phyloP scores from a whole-genome alignment of 176 grass and related monocot species.

The Eremochloa ophiuroides region DNA sequence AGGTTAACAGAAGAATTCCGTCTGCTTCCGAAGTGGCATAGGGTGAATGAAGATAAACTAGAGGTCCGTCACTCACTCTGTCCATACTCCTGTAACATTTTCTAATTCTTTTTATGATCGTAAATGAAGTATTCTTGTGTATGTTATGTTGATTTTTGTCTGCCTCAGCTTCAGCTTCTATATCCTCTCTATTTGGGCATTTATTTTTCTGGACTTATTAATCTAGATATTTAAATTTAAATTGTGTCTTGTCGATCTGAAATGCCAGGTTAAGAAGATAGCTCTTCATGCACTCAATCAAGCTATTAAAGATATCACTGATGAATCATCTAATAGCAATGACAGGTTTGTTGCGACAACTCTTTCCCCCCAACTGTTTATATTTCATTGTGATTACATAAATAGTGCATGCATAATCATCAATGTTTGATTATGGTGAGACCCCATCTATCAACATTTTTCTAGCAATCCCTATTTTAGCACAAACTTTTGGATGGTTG shows the following conservation, averaged over 20 bases:
- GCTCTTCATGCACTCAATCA: conserved; percentile 40
- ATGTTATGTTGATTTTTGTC: neutral
- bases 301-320: conserved; percentile 26
- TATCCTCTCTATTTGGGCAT: neutral
- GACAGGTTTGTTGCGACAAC: conserved; percentile 15
- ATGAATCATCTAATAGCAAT: neutral
- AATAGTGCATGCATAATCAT: neutral
- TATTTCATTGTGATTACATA: neutral
- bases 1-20: conserved; percentile 71
- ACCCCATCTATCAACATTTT: neutral
- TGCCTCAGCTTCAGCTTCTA: neutral
- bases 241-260: neutral
- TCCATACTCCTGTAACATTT: neutral
- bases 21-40: conserved; percentile 61
- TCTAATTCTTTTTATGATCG: neutral
- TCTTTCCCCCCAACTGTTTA: neutral
- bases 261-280: conserved; percentile 69
- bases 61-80: conserved; percentile 35
- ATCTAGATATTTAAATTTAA: neutral
- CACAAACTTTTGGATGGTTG: neutral
- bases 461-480: neutral
- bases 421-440: neutral
- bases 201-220: neutral
- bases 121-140: neutral
- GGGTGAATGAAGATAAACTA: conserved; percentile 85